Evolutionary conservation across 2,329 filamentous ascomycete species (phyloP).

Genomic region (Phoma sp.): DNA sequence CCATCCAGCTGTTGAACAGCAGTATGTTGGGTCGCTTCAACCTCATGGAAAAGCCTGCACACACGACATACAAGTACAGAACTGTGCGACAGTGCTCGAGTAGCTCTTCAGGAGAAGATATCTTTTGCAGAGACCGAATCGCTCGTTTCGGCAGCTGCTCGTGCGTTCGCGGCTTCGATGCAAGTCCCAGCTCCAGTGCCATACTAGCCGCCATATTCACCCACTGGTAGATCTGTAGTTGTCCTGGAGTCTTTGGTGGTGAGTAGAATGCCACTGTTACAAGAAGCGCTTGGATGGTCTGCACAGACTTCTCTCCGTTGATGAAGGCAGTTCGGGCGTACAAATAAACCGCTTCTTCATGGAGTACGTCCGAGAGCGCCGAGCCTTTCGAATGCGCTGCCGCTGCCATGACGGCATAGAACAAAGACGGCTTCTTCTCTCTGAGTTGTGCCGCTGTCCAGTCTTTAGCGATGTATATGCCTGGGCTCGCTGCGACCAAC

Average conservation of each 20-base stretch:
- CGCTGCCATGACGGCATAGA: slow-evolving; percentile 47
- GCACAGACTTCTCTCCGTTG: slow-evolving; percentile 47
- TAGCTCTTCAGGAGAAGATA: slow-evolving; percentile 44
- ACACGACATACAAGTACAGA: slow-evolving; percentile 39
- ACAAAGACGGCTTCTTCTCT: slow-evolving; percentile 41
- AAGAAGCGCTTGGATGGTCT: slow-evolving; percentile 45
- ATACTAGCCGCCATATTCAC: slow-evolving; percentile 46
- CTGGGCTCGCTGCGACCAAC: slow-evolving; percentile 37
- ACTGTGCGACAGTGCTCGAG: slow-evolving; percentile 46
- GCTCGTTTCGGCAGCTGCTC: slow-evolving; percentile 46
- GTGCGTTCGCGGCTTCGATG: slow-evolving; percentile 46
- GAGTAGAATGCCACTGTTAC: slow-evolving; percentile 45
- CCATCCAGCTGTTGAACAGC: slow-evolving; percentile 47
- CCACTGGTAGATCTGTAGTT: slow-evolving; percentile 45
- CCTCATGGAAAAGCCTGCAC: slow-evolving; percentile 44
- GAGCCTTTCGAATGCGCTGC: slow-evolving; percentile 43
- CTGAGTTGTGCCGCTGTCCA: slow-evolving; percentile 42
- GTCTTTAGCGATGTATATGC: slow-evolving; percentile 37
- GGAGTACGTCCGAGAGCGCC: slow-evolving; percentile 38
- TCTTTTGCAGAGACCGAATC: slow-evolving; percentile 39
- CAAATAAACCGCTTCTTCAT: slow-evolving; percentile 43
- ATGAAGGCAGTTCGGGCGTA: slow-evolving; percentile 45
- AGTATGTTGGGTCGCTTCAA: slow-evolving; percentile 44
- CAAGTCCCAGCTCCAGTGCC: slow-evolving; percentile 46
- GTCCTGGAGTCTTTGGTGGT: slow-evolving; percentile 39